These are phyloP conservation scores for slime mould (Dictyostelium discoideum) DNA, from an alignment of 78 protist species.

Conservation along the genomic window dicty_2.7 NC_007091.3:422501-423000, in stretches of 20 bases:
- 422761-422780: slow-evolving; percentile 75
- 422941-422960: slow-evolving; percentile 81
- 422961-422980: slow-evolving; percentile 80
- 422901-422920: slow-evolving; percentile 3
- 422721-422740: slow-evolving; percentile 74
- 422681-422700: slow-evolving; percentile 62
- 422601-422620: slow-evolving; percentile 99
- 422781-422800: slow-evolving; percentile 90
- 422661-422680: slow-evolving; percentile 87
- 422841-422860: slow-evolving; percentile 85
- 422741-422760: slow-evolving; percentile 88
- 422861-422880: slow-evolving; percentile 63
- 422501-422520: slow-evolving; percentile 98
- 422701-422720: slow-evolving; percentile 54
- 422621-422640: slow-evolving; percentile 99
- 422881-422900: slow-evolving; percentile 82
- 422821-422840: slow-evolving; percentile 94
- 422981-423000: slow-evolving; percentile 89
- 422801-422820: slow-evolving; percentile 98
- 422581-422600: slow-evolving; percentile 97
- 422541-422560: slow-evolving; percentile 87
- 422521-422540: slow-evolving; percentile 89
- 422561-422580: slow-evolving; percentile 99
- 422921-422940: slow-evolving; percentile 67
- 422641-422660: slow-evolving; percentile 96